A percentile compares a stretch with the other conserved stretches of the same genome.
Conservation (phyloP, 495 filamentous ascomycete genomes). For the Penicillium simplicissimum region DNA sequence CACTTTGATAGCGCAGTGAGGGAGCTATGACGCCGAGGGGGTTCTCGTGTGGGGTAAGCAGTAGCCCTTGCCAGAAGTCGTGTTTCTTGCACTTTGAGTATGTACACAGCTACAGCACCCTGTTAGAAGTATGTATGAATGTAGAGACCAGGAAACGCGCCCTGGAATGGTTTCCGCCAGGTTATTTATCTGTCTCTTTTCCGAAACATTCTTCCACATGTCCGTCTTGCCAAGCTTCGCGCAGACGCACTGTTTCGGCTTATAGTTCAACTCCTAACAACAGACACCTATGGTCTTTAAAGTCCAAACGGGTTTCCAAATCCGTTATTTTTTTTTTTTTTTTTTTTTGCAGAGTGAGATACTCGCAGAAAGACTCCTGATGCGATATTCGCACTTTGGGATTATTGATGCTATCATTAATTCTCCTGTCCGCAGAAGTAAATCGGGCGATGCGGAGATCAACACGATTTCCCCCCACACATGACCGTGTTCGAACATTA, state of each 20-base stretch:
- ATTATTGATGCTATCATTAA: background rate
- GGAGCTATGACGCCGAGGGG: constrained; percentile 15
- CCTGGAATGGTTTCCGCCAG: too few relatives aligned
- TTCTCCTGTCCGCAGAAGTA: background rate
- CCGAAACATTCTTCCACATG: too few relatives aligned
- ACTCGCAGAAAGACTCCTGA: background rate
- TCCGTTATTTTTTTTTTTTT: too few relatives aligned
- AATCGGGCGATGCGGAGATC: constrained; percentile 13
- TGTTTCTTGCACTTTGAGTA: background rate
- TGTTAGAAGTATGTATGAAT: too few relatives aligned
- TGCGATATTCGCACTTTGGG: background rate
- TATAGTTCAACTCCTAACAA: too few relatives aligned
- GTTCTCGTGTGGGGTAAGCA: constrained; percentile 1
- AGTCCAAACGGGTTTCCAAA: too few relatives aligned
- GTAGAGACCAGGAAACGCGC: too few relatives aligned
- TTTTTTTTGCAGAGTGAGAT: too few relatives aligned
- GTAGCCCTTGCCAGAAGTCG: background rate
- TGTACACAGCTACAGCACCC: background rate
- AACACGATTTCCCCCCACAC: constrained; percentile 11
- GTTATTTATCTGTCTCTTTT: too few relatives aligned
- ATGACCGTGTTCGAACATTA: constrained; percentile 8
- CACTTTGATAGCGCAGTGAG: background rate
- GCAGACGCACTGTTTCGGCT: too few relatives aligned
- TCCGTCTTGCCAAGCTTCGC: too few relatives aligned
- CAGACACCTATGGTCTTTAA: too few relatives aligned